A percentile compares a stretch with the other conserved stretches of the same genome.
Evolutionary conservation across 768 basidiomycete genomes (phyloP).

Genomic region (Suillus decipiens): DNA sequence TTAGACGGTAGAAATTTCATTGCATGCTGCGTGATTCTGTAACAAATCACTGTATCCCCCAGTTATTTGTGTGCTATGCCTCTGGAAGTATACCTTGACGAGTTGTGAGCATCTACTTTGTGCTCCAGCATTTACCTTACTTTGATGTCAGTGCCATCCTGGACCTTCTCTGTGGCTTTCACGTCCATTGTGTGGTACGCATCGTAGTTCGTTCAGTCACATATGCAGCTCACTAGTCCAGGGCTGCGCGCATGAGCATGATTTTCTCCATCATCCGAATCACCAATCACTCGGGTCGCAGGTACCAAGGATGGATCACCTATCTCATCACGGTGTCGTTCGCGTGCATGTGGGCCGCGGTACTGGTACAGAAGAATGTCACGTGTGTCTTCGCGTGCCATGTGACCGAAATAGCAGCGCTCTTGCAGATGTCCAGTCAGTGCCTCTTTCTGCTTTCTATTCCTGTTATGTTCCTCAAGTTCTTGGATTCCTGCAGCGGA

Average conservation of each 20-base stretch:
- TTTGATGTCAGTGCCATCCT: not conserved
- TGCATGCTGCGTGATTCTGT: not conserved
- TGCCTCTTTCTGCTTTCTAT: not conserved
- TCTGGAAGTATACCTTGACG: not conserved
- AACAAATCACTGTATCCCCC: not conserved
- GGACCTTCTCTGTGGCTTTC: not conserved
- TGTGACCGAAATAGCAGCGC: not conserved
- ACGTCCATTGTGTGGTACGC: not conserved
- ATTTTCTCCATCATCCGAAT: conserved; percentile 10
- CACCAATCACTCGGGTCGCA: not conserved
- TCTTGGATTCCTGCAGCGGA: conserved; percentile 3
- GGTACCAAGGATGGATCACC: not conserved
- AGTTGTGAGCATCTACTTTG: not conserved
- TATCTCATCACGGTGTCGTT: conserved; percentile 3
- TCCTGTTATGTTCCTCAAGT: not conserved
- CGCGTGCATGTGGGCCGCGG: conserved; percentile 1
- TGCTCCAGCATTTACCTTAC: not conserved
- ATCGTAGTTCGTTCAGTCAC: not conserved
- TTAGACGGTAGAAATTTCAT: not conserved
- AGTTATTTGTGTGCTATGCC: not conserved
- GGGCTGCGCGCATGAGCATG: conserved; percentile 12
- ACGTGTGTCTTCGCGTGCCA: not conserved
- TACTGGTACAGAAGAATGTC: not conserved
- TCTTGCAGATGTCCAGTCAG: conserved; percentile 5
- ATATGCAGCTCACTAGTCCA: not conserved